These are phyloP conservation scores for Termitomyces sp. DNA, from an alignment of 768 basidiomycete species.

Conservation along the genomic window DNA sequence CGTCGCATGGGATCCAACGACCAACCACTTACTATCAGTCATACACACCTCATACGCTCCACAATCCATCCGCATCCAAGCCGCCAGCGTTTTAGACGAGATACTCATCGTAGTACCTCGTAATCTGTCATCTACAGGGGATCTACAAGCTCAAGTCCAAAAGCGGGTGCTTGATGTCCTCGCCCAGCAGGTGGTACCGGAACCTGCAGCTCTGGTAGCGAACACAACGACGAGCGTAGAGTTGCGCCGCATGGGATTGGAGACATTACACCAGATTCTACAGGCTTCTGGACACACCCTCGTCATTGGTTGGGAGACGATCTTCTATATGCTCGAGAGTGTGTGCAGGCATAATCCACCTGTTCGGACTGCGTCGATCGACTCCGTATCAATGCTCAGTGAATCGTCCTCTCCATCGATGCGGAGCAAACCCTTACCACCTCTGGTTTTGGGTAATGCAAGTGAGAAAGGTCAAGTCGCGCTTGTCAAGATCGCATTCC, in stretches of 20 bases:
- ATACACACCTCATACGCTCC: constrained; percentile 70
- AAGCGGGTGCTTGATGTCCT: constrained; percentile 83
- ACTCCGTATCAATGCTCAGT: constrained; percentile 37
- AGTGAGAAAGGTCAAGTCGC: constrained; percentile 68
- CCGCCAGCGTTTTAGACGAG: constrained; percentile 83
- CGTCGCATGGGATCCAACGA: constrained; percentile 82
- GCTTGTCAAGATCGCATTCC: constrained; percentile 90
- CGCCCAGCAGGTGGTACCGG: constrained; percentile 68
- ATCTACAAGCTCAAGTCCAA: constrained; percentile 70
- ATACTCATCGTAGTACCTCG: constrained; percentile 76
- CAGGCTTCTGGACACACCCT: constrained; percentile 91
- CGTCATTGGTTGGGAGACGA: constrained; percentile 88
- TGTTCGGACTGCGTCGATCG: constrained; percentile 29
- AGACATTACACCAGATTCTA: constrained; percentile 86
- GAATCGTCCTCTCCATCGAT: constrained; percentile 36
- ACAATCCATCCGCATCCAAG: constrained; percentile 79
- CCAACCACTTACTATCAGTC: constrained; percentile 74
- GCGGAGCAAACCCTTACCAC: constrained; percentile 34
- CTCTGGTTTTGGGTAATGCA: constrained; percentile 49
- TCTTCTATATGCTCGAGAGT: constrained; percentile 89
- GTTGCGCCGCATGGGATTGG: constrained; percentile 82
- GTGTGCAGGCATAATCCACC: constrained; percentile 65
- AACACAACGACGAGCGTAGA: constrained; percentile 59
- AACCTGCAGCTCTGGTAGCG: constrained; percentile 27
- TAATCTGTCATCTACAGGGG: constrained; percentile 56